A percentile compares a stretch with the other conserved stretches of the same genome.
phyloP scores from a whole-genome alignment of 1,139 yeast species.

The Diutina siamensis region DNA sequence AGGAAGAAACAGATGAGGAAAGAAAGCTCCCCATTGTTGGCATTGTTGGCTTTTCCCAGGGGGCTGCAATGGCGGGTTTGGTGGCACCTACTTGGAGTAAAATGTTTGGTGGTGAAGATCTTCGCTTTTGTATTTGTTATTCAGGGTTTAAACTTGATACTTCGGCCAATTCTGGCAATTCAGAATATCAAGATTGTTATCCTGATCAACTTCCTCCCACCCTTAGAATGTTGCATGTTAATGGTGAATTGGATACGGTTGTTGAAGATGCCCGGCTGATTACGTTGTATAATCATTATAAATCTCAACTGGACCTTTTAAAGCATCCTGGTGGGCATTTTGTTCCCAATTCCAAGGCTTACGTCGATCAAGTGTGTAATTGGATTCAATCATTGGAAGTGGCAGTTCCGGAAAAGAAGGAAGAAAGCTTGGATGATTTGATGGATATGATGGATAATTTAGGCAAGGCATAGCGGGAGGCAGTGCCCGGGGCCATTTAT shows the following conservation, averaged over 20 bases:
- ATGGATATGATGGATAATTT: slow-evolving; percentile 10
- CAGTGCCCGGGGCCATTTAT: too few species aligned
- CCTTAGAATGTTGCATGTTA: slow-evolving; percentile 49
- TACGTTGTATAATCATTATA: slow-evolving; percentile 43
- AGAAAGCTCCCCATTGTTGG: slow-evolving; percentile 27
- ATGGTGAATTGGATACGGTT: slow-evolving; percentile 83
- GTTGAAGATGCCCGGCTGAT: slow-evolving; percentile 65
- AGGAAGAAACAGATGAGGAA: slow-evolving; percentile 15
- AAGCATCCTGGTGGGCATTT: slow-evolving; percentile 83
- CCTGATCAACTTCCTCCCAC: slow-evolving; percentile 10
- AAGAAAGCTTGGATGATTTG: slow-evolving; percentile 9
- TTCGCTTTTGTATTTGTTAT: slow-evolving; percentile 64
- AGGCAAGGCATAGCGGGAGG: slow-evolving; percentile 8
- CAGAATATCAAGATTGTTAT: slow-evolving; percentile 20
- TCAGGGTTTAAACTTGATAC: slow-evolving; percentile 67
- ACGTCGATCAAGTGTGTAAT: slow-evolving; percentile 43
- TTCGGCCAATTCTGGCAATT: slow-evolving; percentile 12
- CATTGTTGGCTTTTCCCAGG: slow-evolving; percentile 34
- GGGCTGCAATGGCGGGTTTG: slow-evolving; percentile 16
- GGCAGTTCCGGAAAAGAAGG: slow-evolving; percentile 11
- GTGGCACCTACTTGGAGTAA: slow-evolving; percentile 15
- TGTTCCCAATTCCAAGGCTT: slow-evolving; percentile 61
- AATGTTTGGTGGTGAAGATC: slow-evolving; percentile 19
- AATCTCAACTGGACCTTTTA: slow-evolving; percentile 34
- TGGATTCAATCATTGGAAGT: slow-evolving; percentile 32